These are phyloP conservation scores for Sicyos edulis DNA, from an alignment of 306 rosid genomes.

Conservation along the genomic window DNA sequence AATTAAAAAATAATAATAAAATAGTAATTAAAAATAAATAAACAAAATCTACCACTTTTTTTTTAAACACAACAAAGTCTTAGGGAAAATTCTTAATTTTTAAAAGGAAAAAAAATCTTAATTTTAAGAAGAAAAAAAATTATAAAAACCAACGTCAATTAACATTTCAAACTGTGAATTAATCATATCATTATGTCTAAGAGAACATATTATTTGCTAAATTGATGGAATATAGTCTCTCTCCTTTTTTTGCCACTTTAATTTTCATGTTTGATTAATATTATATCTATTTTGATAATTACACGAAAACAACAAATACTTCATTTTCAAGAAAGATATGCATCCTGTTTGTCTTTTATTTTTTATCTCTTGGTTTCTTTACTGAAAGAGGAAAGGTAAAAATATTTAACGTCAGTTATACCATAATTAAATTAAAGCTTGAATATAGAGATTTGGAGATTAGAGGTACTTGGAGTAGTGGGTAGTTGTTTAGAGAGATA, in stretches of 20 bases:
- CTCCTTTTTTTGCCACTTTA: too few species aligned
- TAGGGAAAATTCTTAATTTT: background rate
- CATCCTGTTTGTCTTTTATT: background rate
- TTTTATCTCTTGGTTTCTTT: background rate
- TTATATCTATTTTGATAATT: background rate
- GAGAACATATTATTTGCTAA: background rate
- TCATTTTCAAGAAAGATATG: constrained; percentile 11
- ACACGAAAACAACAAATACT: background rate
- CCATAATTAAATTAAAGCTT: too few species aligned
- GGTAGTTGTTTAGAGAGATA: too few species aligned
- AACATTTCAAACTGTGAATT: background rate
- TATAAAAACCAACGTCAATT: background rate
- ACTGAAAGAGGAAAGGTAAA: background rate
- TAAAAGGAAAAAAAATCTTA: background rate
- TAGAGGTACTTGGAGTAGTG: too few species aligned
- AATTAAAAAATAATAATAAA: too few species aligned
- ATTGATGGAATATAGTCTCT: background rate
- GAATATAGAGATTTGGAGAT: too few species aligned
- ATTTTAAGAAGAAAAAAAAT: background rate
- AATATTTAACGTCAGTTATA: background rate
- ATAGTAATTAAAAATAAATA: background rate
- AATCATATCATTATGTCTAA: background rate
- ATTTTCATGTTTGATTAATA: background rate
- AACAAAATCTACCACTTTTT: background rate
- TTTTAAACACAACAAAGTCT: background rate